Evolutionary conservation across 78 protist genomes (phyloP), one percentile per base, ranked within the genome.

Genomic region (Protostelium mycophagum): DNA sequence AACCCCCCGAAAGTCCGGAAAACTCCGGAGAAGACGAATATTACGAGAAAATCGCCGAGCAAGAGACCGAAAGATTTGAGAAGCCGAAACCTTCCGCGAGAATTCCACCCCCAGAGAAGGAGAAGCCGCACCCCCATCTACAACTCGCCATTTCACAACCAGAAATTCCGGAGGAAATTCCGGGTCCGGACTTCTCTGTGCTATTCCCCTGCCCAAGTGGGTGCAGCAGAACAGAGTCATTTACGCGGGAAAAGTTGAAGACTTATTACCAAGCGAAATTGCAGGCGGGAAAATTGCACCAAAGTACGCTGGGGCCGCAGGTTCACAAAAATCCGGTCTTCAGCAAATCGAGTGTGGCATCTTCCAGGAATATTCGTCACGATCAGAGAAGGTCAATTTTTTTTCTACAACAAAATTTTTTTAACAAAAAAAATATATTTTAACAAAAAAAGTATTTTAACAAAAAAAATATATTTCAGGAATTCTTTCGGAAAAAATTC

Each of bases 21-120:
- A 51, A 51, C 16, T 51, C 73, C n/a, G 94, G 89, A 23, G 94
- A 91, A 28, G 94, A 88, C 83, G 94, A 88, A 0, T 91, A 84
- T 34, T 91, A 37, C 35, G 35, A 63, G 38, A 31, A 88, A 0
- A 36, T 85, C n/a, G 91, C 89, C 83, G 63, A 86, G 86, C 84
- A 85, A 0, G 73, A 51, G 73, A n/a, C n/a, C n/a, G n/a, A n/a
- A n/a, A n/a, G n/a, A n/a, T n/a, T n/a, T n/a, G n/a, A n/a, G n/a
- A n/a, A n/a, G n/a, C n/a, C n/a, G n/a, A n/a, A n/a, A n/a, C n/a
- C n/a, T n/a, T n/a, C n/a, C n/a, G n/a, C n/a, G n/a, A n/a, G n/a
- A n/a, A n/a, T n/a, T n/a, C n/a, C n/a, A n/a, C n/a, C n/a, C n/a
- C n/a, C n/a, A n/a, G n/a, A n/a, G n/a, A n/a, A n/a, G n/a, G n/a